Conservation (phyloP, 176 grass and related monocot genomes). For the Saccharum officinarum region DNA sequence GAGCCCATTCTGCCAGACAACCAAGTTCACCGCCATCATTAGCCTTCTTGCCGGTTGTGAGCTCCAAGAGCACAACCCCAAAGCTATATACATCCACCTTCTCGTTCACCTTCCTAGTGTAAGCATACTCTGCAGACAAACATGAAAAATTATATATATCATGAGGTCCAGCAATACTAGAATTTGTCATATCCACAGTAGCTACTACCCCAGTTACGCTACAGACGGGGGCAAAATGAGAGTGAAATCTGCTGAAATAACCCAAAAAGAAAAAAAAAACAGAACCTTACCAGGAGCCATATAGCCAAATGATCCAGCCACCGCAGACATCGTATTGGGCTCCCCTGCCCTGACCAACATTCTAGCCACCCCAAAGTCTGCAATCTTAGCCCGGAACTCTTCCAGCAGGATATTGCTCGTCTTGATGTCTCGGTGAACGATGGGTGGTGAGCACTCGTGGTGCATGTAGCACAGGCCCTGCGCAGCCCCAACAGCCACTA, state of each 20-base stretch:
- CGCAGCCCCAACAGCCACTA: not conserved
- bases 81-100: conserved; percentile 68
- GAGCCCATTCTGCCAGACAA: conserved; percentile 47
- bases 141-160: not conserved
- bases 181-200: not conserved
- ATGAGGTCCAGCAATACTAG: not conserved
- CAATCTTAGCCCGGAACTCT: not conserved
- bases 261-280: too few species aligned
- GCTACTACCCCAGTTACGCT: not conserved
- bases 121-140: conserved; percentile 39
- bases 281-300: not conserved
- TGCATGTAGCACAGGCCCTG: not conserved
- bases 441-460: not conserved
- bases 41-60: conserved; percentile 52
- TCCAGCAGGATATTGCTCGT: not conserved
- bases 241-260: not conserved
- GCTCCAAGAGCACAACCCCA: conserved; percentile 61
- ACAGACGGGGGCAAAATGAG: too few species aligned
- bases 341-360: not conserved
- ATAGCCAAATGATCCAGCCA: not conserved
- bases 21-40: conserved; percentile 35
- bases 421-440: not conserved
- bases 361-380: not conserved
- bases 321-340: not conserved
- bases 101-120: conserved; percentile 49